Conservation (phyloP, 2,329 filamentous ascomycete species). For the Penicillium olsonii region DNA sequence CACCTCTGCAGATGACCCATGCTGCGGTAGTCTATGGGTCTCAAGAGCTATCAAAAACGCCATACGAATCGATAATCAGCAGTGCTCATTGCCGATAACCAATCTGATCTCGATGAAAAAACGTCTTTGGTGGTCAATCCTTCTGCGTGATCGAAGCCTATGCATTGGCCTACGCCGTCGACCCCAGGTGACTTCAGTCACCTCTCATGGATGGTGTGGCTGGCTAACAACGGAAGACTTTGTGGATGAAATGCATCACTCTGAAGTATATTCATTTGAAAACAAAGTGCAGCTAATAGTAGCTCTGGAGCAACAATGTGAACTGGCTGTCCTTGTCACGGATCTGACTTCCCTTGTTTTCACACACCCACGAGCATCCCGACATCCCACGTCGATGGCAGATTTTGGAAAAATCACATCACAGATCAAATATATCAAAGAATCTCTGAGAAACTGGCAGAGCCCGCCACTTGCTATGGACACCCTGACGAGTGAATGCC, state of each 20-base stretch:
- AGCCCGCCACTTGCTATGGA: not conserved
- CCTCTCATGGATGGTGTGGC: slow-evolving; percentile 48
- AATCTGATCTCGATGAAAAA: slow-evolving; percentile 45
- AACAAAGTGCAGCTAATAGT: slow-evolving; percentile 50
- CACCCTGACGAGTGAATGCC: slow-evolving; percentile 14
- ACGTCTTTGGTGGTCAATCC: slow-evolving; percentile 58
- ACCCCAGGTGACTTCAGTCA: slow-evolving; percentile 52
- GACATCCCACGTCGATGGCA: slow-evolving; percentile 7
- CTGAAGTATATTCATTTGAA: slow-evolving; percentile 49
- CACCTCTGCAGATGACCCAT: slow-evolving; percentile 37
- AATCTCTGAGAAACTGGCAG: slow-evolving; percentile 22
- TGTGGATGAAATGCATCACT: slow-evolving; percentile 48
- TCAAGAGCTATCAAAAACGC: slow-evolving; percentile 54
- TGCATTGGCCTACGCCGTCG: slow-evolving; percentile 53
- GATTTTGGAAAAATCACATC: slow-evolving; percentile 16
- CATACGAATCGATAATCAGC: slow-evolving; percentile 48
- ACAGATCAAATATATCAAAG: slow-evolving; percentile 16
- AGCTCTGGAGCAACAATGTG: slow-evolving; percentile 50
- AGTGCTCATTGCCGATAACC: slow-evolving; percentile 38
- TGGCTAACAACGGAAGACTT: slow-evolving; percentile 48
- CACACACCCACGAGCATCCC: slow-evolving; percentile 28
- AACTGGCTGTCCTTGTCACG: slow-evolving; percentile 51
- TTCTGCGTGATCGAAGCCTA: slow-evolving; percentile 55
- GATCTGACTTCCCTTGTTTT: slow-evolving; percentile 51
- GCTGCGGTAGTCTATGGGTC: slow-evolving; percentile 46